Base-by-base conservation (phyloP, 257 asterid genomes). In the Solanum ossicruentum region DNA sequence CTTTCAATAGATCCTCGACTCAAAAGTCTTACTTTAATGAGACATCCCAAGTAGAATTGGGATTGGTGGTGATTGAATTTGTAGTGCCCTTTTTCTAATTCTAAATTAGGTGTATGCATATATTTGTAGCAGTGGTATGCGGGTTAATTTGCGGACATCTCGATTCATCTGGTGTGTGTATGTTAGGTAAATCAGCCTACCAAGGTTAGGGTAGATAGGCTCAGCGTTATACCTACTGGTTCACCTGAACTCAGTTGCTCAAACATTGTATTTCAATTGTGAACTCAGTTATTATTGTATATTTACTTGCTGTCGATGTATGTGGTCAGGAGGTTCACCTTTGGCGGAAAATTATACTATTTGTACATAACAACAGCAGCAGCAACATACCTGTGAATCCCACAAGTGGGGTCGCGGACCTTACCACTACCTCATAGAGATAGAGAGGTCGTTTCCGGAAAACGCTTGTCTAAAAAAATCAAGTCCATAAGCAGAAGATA, bases 1-100 rank as follows among this genome's bases (percentile, higher is more conserved):
- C 1, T 58, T 58, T 7, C 3, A 7, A 58, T n/a, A 58, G 0
- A 58, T 1, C 0, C 1, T n/a, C 13, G 3, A 0, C 15, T n/a
- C 6, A 36, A 36, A 36, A 36, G 4, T 36, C 3, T 36, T 4
- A 28, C 32, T 28, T 28, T 28, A 28, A 2, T 3, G 36, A 18
- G 65, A 57, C 69, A 75, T 75, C 61, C 81, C 12, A 12, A 5
- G 15, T 75, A 4, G 61, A 49, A 49, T 23, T 49, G 43, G 82
- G 63, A 51, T 52, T 51, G 5, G 45, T 26, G 16, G 3, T 9
- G 82, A 77, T 51, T 77, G 63, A 77, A 77, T 52, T 77, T 51
- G 65, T 23, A 26, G 23, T 15, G 16, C 47, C 13, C 82, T 77
- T 75, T 75, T 15, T 41, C 54, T 70, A 41, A 17, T 70, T 70